These are phyloP conservation scores for Calonectria naviculata DNA, from an alignment of 2,329 filamentous ascomycete species.

Conservation along the genomic window DNA sequence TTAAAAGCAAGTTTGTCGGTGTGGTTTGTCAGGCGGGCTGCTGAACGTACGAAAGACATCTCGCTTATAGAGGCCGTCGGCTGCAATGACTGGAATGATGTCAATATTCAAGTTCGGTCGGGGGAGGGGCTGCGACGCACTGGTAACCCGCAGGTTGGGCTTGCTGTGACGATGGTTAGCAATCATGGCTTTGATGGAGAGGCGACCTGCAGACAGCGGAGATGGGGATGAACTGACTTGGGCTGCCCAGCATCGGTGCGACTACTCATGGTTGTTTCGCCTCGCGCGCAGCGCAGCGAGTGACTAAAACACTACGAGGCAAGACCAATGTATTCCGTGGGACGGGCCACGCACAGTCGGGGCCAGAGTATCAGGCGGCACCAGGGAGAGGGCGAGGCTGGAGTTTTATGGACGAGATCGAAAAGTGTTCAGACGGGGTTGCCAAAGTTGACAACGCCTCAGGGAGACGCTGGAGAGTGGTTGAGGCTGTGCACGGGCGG, in stretches of 20 bases:
- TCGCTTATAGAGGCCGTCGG: slow-evolving; percentile 97
- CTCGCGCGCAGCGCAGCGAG: slow-evolving; percentile 41
- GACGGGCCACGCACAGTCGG: slow-evolving; percentile 30
- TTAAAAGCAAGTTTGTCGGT: slow-evolving; percentile 40
- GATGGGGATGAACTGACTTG: slow-evolving; percentile 44
- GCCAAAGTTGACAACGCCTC: slow-evolving; percentile 40
- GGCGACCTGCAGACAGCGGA: slow-evolving; percentile 19
- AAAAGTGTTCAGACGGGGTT: slow-evolving; percentile 33
- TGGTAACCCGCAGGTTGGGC: slow-evolving; percentile 92
- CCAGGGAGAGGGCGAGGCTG: slow-evolving; percentile 27
- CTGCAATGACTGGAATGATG: slow-evolving; percentile 84
- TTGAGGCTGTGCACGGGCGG: slow-evolving; percentile 47
- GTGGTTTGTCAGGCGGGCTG: not conserved
- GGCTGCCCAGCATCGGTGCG: slow-evolving; percentile 51
- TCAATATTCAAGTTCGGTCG: slow-evolving; percentile 48
- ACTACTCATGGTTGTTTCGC: slow-evolving; percentile 44
- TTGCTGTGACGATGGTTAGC: slow-evolving; percentile 63
- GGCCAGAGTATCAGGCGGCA: slow-evolving; percentile 20
- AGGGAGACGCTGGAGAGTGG: slow-evolving; percentile 30
- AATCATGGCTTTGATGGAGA: slow-evolving; percentile 14
- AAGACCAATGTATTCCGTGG: slow-evolving; percentile 25
- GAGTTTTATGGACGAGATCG: slow-evolving; percentile 25
- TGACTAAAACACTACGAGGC: slow-evolving; percentile 38
- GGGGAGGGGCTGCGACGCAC: slow-evolving; percentile 64
- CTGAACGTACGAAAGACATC: slow-evolving; percentile 92